Percentiles rank a stretch among this genome's conserved stretches.
phyloP scores from a whole-genome alignment of 371 early-diverging fungal genomes.

The Actinomortierella wolfii region DNA sequence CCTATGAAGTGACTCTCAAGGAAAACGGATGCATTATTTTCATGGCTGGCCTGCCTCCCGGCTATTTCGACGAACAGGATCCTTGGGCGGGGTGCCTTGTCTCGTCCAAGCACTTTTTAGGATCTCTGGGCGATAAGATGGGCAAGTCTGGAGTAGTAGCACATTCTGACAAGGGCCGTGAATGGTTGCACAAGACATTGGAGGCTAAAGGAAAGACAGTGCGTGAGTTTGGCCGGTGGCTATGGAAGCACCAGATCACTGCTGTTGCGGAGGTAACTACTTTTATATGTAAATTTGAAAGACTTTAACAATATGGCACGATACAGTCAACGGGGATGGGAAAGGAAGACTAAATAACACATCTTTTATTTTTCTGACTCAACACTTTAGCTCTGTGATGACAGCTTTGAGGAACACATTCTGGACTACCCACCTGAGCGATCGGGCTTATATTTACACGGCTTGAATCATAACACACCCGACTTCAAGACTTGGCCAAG shows the following conservation, averaged over 20 bases:
- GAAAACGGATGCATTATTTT: slow-evolving; percentile 97
- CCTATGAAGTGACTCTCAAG: slow-evolving; percentile 91
- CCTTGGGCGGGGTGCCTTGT: slow-evolving; percentile 67
- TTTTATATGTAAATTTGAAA: neutral
- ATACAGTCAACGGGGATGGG: neutral
- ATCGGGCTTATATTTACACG: slow-evolving; percentile 91
- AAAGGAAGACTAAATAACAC: slow-evolving; percentile 1
- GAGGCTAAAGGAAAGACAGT: slow-evolving; percentile 54
- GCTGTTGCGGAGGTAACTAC: slow-evolving; percentile 80
- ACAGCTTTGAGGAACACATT: slow-evolving; percentile 94
- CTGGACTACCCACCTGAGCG: slow-evolving; percentile 78
- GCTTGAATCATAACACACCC: slow-evolving; percentile 82
- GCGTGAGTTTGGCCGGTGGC: slow-evolving; percentile 74
- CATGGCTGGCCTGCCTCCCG: slow-evolving; percentile 69
- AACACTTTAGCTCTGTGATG: slow-evolving; percentile 81
- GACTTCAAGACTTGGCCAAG: slow-evolving; percentile 75
- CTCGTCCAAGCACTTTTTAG: slow-evolving; percentile 87
- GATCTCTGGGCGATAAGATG: slow-evolving; percentile 20
- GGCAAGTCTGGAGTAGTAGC: slow-evolving; percentile 20
- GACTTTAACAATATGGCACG: neutral
- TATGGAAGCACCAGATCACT: slow-evolving; percentile 75
- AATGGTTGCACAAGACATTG: slow-evolving; percentile 81
- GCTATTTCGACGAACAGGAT: slow-evolving; percentile 3
- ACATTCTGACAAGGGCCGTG: slow-evolving; percentile 75
- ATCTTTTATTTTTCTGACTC: neutral